These are phyloP conservation scores for Eucalyptus dawsonii DNA, from an alignment of 345 rosid species.

Conservation along the genomic window DNA sequence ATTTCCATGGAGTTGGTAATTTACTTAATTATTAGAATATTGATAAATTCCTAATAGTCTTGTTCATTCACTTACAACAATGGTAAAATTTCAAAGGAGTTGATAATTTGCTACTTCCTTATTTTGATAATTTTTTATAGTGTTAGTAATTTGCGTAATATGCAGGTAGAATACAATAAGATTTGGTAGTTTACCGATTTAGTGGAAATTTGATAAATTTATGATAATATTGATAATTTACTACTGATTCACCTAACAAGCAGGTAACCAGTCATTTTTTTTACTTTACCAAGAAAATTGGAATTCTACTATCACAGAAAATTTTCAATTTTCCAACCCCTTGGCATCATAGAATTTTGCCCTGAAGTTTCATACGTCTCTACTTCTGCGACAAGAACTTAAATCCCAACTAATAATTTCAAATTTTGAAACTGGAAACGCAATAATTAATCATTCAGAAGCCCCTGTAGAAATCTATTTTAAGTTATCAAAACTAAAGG, in stretches of 20 bases:
- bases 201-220: neutral
- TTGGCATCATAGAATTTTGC: too few relatives aligned
- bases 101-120: too few relatives aligned
- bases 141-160: neutral
- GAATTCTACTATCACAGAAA: neutral
- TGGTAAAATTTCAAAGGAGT: neutral
- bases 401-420: too few relatives aligned
- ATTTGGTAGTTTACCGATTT: neutral
- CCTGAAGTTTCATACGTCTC: too few relatives aligned
- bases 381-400: too few relatives aligned
- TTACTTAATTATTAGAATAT: neutral
- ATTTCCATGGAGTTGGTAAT: neutral
- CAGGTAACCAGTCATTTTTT: fast-evolving
- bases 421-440: fast-evolving
- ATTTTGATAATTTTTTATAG: neutral
- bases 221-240: neutral
- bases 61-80: neutral
- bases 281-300: neutral
- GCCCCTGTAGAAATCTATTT: too few relatives aligned
- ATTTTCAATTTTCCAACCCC: too few relatives aligned
- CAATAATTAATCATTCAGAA: neutral
- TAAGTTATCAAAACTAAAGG: neutral
- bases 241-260: neutral
- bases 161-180: neutral
- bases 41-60: too few relatives aligned